Conservation (phyloP, 768 basidiomycete genomes). For the Pisolithus albus region DNA sequence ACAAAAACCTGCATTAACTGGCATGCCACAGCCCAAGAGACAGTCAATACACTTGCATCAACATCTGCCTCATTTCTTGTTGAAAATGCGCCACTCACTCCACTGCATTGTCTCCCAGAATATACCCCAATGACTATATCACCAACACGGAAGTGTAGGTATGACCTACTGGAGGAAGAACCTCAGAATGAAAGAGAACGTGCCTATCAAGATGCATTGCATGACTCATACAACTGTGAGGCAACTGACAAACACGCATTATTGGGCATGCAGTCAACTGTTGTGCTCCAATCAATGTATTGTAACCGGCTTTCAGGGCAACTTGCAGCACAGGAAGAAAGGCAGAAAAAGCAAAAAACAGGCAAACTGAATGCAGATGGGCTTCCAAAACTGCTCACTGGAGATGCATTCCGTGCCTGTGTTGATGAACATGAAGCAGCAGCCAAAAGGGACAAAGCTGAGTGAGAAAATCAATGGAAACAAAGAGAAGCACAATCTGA, state of each 20-base stretch:
- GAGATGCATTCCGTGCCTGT: background rate
- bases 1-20: too few species aligned
- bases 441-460: too few species aligned
- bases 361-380: background rate
- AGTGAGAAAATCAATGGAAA: too few species aligned
- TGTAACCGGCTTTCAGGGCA: constrained; percentile 7
- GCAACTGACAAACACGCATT: constrained; percentile 3
- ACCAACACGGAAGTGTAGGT: background rate
- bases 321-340: constrained; percentile 10
- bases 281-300: constrained; percentile 11
- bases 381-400: background rate
- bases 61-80: too few species aligned
- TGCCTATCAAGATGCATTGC: background rate
- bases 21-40: too few species aligned
- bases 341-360: background rate
- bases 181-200: background rate
- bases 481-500: too few species aligned
- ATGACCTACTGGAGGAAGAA: background rate
- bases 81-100: too few species aligned
- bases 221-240: background rate
- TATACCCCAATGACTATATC: too few species aligned
- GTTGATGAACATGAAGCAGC: too few species aligned
- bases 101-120: too few species aligned
- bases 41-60: too few species aligned
- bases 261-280: constrained; percentile 9